Base-by-base conservation (phyloP, 148 eudicot genomes). In the Silene latifolia region DNA sequence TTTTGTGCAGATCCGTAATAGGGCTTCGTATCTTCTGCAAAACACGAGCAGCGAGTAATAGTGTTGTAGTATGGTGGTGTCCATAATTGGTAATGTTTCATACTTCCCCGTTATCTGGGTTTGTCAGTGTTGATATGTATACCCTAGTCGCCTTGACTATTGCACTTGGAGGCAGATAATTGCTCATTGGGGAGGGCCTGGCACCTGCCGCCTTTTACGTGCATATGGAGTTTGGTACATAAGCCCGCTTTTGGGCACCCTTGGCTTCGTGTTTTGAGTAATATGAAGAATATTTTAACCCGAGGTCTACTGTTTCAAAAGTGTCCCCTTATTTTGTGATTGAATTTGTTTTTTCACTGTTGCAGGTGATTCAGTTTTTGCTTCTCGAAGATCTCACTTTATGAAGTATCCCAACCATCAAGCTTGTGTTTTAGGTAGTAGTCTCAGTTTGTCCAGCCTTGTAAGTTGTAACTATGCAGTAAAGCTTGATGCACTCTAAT, bases 1-100 rank as follows among this genome's bases (percentile, higher is more conserved):
- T n/a, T 71, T 3, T 58, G 42, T 9, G 84, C 93, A 93, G 98
- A 87, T 91, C 54, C 91, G 98, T n/a, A 86, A 86, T 73, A 88
- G 87, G 76, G 97, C 95, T 67, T 88, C 95, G 8, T 93, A 89
- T 88, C 86, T 93, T 79, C 87, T 89, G 20, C 92, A 89, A 84
- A 86, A 87, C 73, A 81, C 77, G 13, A 56, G 63, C 69, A 81
- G 56, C 73, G 72, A 82, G 56, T 85, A 79, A 85, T 60, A 25
- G 51, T 18, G 46, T 58, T 18, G 46, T 65, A 32, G 64, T 23
- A 15, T 9, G 32, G 23, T 69, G 68, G 60, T 69, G 79, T 48
- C 54, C 54, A 4, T 11, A 20, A 67, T 32, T 47, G 76, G 76
- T 78, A 66, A 56, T 17, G 60, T 27, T 6, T 47, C 46, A 13